These are phyloP conservation scores for Xylaria sp. DNA, from an alignment of 2,329 filamentous ascomycete species.

Conservation along the genomic window DNA sequence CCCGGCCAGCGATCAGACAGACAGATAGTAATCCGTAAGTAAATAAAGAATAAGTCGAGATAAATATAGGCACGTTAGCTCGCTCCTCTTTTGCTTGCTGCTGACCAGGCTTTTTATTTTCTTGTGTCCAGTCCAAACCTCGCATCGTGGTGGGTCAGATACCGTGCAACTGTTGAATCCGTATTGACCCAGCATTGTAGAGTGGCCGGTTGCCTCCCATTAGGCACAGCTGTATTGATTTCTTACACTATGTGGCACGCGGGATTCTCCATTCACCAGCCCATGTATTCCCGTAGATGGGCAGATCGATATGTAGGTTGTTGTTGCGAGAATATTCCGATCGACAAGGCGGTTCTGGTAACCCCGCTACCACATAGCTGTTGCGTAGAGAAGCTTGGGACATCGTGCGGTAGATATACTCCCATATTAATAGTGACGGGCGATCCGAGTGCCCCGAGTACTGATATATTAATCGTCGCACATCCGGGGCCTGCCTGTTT, in stretches of 20 bases:
- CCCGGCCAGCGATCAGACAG: conserved; percentile 12
- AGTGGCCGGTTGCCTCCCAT: not conserved
- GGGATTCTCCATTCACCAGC: not conserved
- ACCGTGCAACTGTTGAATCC: not conserved
- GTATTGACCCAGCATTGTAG: conserved; percentile 13
- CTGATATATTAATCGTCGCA: not conserved
- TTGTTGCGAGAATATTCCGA: too few species aligned
- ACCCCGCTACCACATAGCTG: too few species aligned
- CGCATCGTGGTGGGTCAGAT: conserved; percentile 12
- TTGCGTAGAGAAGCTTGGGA: too few species aligned
- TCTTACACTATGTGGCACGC: not conserved
- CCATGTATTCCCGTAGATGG: too few species aligned
- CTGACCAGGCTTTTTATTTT: conserved; percentile 17
- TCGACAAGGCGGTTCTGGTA: too few species aligned
- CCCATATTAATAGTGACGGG: not conserved
- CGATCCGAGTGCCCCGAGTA: not conserved
- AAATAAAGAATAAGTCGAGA: too few species aligned
- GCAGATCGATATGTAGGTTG: too few species aligned
- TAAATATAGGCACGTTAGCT: conserved; percentile 14
- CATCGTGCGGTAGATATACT: too few species aligned
- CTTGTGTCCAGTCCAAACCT: not conserved
- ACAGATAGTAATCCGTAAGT: too few species aligned
- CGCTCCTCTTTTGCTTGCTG: conserved; percentile 7
- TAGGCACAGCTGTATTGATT: not conserved
- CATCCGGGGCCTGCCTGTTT: not conserved